phyloP scores from a whole-genome alignment of 2,329 filamentous ascomycete genomes.

The Thyridium curvatum region DNA sequence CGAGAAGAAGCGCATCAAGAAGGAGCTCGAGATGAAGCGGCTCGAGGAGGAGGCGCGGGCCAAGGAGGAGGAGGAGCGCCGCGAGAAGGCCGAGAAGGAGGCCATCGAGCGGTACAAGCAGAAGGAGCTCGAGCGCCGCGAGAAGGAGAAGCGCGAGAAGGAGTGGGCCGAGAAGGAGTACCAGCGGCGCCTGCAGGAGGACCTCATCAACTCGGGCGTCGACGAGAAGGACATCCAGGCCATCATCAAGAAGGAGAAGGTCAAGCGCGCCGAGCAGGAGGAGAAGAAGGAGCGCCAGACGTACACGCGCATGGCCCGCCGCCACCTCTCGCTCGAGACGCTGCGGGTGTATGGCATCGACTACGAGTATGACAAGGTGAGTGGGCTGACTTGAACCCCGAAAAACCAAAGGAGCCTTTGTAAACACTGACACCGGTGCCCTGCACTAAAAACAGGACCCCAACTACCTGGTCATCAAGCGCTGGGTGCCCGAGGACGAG shows the following conservation, averaged over 20 bases:
- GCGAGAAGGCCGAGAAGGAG: conserved; percentile 40
- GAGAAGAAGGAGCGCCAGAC: conserved; percentile 40
- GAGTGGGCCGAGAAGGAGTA: conserved; percentile 48
- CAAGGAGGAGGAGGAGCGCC: conserved; percentile 34
- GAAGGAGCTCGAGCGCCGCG: conserved; percentile 38
- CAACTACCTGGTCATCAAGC: conserved; percentile 64
- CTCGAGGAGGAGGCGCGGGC: conserved; percentile 38
- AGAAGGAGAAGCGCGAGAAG: conserved; percentile 39
- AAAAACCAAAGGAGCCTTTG: no score
- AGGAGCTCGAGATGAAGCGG: conserved; percentile 42
- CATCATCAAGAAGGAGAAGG: conserved; percentile 51
- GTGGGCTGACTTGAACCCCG: no score
- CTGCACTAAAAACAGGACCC: conserved; percentile 49
- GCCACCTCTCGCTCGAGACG: conserved; percentile 57
- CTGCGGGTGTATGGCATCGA: conserved; percentile 49
- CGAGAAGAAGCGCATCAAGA: conserved; percentile 44
- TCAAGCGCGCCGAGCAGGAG: conserved; percentile 23
- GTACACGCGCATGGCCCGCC: conserved; percentile 58
- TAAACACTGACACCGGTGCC: conserved; percentile 11
- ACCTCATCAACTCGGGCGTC: conserved; percentile 51
- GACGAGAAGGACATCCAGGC: conserved; percentile 53
- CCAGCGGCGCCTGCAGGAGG: conserved; percentile 48
- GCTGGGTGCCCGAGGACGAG: conserved; percentile 65
- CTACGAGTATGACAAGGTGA: conserved; percentile 50
- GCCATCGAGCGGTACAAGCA: conserved; percentile 48